phyloP scores from a whole-genome alignment of 2,329 filamentous ascomycete genomes.

The Aspergillus ustus region DNA sequence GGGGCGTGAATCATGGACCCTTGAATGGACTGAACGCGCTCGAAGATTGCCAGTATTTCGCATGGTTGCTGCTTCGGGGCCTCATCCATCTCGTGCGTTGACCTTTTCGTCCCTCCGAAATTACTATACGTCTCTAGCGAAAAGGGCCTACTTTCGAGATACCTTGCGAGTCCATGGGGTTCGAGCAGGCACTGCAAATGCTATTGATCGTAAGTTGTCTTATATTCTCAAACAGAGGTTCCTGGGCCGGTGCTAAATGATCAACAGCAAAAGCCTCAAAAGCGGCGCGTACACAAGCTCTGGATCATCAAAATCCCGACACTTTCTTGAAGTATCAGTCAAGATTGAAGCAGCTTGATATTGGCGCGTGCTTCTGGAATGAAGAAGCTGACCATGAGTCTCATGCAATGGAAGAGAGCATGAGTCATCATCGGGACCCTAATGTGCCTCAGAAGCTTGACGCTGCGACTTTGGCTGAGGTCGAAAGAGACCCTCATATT shows the following conservation, averaged over 20 bases:
- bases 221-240: background rate
- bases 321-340: constrained; percentile 28
- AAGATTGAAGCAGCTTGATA: constrained; percentile 25
- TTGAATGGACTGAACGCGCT: constrained; percentile 20
- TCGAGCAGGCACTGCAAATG: background rate
- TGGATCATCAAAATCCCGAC: constrained; percentile 26
- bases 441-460: constrained; percentile 26
- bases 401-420: constrained; percentile 28
- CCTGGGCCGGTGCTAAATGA: background rate
- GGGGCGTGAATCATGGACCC: constrained; percentile 23
- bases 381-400: constrained; percentile 27
- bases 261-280: constrained; percentile 16
- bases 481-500: constrained; percentile 12
- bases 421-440: constrained; percentile 25
- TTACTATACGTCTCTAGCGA: background rate
- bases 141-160: background rate
- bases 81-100: background rate
- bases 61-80: background rate
- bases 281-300: constrained; percentile 23
- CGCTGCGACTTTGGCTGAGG: constrained; percentile 17
- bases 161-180: background rate
- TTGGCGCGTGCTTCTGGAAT: constrained; percentile 25
- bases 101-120: background rate
- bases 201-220: background rate
- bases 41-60: background rate